phyloP scores from a whole-genome alignment of 2,329 filamentous ascomycete genomes.

The Exophiala sp. region DNA sequence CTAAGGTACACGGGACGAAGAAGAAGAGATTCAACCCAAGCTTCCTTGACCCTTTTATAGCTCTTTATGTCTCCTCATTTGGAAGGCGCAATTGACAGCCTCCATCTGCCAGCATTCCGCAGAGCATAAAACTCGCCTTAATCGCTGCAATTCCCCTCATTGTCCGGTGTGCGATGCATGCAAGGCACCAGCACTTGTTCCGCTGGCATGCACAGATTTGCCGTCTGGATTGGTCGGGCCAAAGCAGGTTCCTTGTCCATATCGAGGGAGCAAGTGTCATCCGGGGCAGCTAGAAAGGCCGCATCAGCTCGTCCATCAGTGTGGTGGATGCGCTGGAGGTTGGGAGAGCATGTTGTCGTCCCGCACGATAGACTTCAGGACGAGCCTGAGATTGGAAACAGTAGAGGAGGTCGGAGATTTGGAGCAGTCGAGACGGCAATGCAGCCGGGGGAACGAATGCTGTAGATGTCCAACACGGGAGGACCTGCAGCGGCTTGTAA shows the following conservation, averaged over 20 bases:
- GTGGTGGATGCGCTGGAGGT: not conserved
- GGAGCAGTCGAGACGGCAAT: not conserved
- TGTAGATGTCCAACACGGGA: not conserved
- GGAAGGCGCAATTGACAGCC: not conserved
- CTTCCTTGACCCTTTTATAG: not conserved
- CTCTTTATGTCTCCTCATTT: not conserved
- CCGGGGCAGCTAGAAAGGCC: not conserved
- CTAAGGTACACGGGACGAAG: not conserved
- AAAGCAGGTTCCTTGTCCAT: not conserved
- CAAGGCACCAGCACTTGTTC: not conserved
- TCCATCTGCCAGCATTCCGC: too few relatives aligned
- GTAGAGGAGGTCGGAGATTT: not conserved
- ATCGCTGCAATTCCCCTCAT: not conserved
- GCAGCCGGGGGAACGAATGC: not conserved
- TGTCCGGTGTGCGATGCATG: not conserved
- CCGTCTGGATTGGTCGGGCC: not conserved
- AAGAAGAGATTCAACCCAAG: not conserved
- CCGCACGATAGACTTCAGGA: not conserved
- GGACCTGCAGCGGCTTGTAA: not conserved
- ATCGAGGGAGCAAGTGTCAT: not conserved
- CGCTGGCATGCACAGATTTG: not conserved
- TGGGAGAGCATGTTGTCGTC: not conserved
- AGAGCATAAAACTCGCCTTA: not conserved
- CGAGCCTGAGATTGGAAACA: not conserved
- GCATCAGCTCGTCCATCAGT: not conserved